phyloP scores from a whole-genome alignment of 768 basidiomycete species.

The Lactarius hatsudake region DNA sequence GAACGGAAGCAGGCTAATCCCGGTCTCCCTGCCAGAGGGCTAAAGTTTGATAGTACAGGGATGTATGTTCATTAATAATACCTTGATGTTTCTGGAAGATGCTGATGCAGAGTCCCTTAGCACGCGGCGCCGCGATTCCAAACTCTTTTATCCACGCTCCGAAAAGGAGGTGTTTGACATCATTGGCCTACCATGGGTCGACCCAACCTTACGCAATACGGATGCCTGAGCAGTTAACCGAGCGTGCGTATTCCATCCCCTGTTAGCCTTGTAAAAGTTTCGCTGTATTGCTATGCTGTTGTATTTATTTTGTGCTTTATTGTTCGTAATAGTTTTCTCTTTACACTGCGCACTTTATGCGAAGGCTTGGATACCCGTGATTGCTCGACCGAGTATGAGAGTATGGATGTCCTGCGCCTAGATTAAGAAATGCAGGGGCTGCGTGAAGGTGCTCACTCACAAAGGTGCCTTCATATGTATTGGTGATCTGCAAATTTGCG shows the following conservation, averaged over 20 bases:
- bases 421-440: slow-evolving; percentile 21
- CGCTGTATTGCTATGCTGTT: slow-evolving; percentile 5
- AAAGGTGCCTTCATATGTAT: slow-evolving; percentile 82
- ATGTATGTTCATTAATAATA: slow-evolving; percentile 48
- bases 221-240: slow-evolving; percentile 42
- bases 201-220: slow-evolving; percentile 71
- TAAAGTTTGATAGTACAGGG: slow-evolving; percentile 83
- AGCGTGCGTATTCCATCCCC: not conserved
- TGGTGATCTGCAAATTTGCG: slow-evolving; percentile 92
- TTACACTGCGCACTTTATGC: slow-evolving; percentile 31
- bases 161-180: slow-evolving; percentile 74
- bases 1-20: not conserved
- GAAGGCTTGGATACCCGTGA: slow-evolving; percentile 89
- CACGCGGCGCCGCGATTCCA: slow-evolving; percentile 62
- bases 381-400: slow-evolving; percentile 91
- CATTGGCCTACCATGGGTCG: slow-evolving; percentile 66
- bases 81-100: slow-evolving; percentile 2
- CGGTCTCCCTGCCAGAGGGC: slow-evolving; percentile 44
- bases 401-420: slow-evolving; percentile 72
- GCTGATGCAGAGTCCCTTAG: slow-evolving; percentile 35
- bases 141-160: slow-evolving; percentile 53
- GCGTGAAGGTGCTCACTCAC: not conserved
- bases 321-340: not conserved
- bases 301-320: slow-evolving; percentile 5
- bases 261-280: not conserved